Evolutionary conservation across 352 stramenopile genomes (phyloP).

Genomic region (Pythium vanterpoolii): DNA sequence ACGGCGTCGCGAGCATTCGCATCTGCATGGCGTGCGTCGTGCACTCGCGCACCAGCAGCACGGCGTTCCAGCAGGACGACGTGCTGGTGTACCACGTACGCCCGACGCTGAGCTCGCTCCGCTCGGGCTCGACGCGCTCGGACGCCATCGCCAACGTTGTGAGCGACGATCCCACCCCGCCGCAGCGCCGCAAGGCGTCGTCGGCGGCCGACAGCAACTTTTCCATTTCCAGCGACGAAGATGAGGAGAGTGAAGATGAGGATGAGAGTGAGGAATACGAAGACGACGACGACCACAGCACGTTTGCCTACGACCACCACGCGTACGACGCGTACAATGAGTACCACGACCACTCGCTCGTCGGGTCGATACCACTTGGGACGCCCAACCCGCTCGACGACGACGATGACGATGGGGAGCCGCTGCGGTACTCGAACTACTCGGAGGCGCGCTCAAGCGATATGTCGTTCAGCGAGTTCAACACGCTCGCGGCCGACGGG

Average conservation of each 20-base stretch:
- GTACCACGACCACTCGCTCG: conserved; percentile 11
- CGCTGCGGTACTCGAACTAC: conserved; percentile 16
- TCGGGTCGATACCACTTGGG: conserved; percentile 4
- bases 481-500: conserved; percentile 44
- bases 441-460: conserved; percentile 48
- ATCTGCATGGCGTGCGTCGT: conserved; percentile 71
- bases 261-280: neutral
- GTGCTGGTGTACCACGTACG: conserved; percentile 46
- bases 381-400: neutral
- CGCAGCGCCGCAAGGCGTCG: conserved; percentile 1
- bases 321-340: conserved; percentile 11
- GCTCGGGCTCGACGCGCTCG: conserved; percentile 33
- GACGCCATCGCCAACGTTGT: neutral
- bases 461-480: conserved; percentile 59
- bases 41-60: conserved; percentile 29
- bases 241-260: conserved; percentile 1
- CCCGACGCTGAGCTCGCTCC: conserved; percentile 22
- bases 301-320: conserved; percentile 1
- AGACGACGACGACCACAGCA: conserved; percentile 3
- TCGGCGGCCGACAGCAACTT: conserved; percentile 26
- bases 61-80: conserved; percentile 23
- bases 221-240: conserved; percentile 24
- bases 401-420: neutral
- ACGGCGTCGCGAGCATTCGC: conserved; percentile 35
- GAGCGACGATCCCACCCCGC: neutral